A percentile compares a stretch with the other conserved stretches of the same genome.
Conservation (phyloP, 257 asterid species). For the Solanum arcanum region DNA sequence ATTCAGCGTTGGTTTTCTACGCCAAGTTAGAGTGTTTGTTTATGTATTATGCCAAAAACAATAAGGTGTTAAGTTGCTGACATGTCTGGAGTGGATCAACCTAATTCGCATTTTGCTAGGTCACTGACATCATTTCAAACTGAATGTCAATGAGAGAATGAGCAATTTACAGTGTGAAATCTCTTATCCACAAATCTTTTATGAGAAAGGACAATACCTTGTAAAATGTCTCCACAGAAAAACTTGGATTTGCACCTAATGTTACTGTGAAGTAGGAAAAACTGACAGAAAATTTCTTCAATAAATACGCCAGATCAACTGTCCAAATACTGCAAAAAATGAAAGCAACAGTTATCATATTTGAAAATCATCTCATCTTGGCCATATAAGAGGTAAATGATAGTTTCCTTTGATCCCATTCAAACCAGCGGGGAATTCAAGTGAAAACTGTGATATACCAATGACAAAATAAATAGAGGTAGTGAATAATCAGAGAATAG, state of each 20-base stretch:
- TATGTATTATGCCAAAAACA: not conserved
- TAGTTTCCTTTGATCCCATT: not conserved
- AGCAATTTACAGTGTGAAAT: not conserved
- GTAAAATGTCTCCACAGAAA: constrained; percentile 81
- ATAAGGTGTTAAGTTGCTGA: not conserved
- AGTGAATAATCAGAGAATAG: not conserved
- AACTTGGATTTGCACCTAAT: constrained; percentile 88
- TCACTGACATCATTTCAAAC: not conserved
- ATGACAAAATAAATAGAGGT: not conserved
- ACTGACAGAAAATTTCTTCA: constrained; percentile 69
- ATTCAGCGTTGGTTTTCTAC: not conserved
- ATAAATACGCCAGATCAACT: constrained; percentile 69
- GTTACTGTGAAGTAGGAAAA: constrained; percentile 92
- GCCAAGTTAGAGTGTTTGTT: not conserved
- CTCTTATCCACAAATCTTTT: not conserved
- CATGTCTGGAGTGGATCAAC: not conserved
- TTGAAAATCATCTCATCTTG: not conserved
- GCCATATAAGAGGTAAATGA: not conserved
- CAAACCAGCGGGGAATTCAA: not conserved
- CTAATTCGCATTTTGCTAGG: not conserved
- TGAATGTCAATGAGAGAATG: not conserved
- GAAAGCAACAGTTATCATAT: not conserved
- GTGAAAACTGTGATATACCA: not conserved
- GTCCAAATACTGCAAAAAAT: not conserved
- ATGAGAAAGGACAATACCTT: not conserved